Base-by-base conservation (phyloP, 805 yeast species). In the Lachancea lanzarotensis region DNA sequence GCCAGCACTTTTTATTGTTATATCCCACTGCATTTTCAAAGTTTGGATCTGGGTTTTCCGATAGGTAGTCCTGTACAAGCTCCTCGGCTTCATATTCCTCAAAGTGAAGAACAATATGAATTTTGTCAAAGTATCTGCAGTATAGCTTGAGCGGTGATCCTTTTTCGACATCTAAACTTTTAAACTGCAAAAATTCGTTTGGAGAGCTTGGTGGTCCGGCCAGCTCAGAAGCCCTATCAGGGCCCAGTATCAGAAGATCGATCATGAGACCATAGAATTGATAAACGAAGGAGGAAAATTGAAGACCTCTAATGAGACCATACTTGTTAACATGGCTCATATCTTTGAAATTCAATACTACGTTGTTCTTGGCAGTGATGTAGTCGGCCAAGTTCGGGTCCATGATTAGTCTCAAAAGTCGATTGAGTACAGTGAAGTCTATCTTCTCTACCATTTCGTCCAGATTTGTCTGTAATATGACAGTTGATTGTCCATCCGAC, bases 361-460 rank as follows among this genome's bases (percentile, higher is more conserved):
- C 79, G 56, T 93, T 93, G 67, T 88, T 88, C 62, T 90, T 90
- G 0, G 97, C 82, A 1, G 95, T 83, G 55, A 93, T 83, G 60
- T 93, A 93, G 65, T 93, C 98, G 3, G 98, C 98, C 55, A 93
- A 78, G 52, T 84, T 85, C 1, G 95, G 83, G 57, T 93, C 98
- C 52, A 89, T 79, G 33, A 93, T 74, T 48, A 93, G 72, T 43
- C 95, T 70, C 44, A 93, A 65, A 35, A 93, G 67, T 49, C 96
- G 75, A 61, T 91, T 93, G 48, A 93, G 67, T 43, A 93, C 68
- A 0, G 97, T 88, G 46, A 93, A 76, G 57, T 93, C 99, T 27
- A 89, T 79, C 55, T 88, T 90, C 51, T 91, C 96, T 0, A 90
- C 74, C 47, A 91, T 56, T 51, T 83, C 83, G 51, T 72, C 72